These are phyloP conservation scores for Beauveria medogensis DNA, from an alignment of 2,329 filamentous ascomycete genomes.

Conservation along the genomic window DNA sequence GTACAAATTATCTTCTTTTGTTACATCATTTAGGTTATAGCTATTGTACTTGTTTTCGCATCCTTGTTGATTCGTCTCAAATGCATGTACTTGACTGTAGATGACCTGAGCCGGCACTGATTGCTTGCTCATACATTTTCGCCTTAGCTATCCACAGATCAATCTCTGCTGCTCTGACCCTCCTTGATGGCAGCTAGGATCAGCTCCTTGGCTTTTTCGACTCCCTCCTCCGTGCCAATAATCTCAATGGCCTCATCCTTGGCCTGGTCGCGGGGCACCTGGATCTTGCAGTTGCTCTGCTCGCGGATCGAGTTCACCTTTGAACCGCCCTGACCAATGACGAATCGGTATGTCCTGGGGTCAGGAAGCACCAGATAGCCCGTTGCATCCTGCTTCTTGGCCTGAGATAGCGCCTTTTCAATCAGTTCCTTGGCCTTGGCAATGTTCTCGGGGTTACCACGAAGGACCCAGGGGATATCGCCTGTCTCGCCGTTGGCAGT, in stretches of 20 bases:
- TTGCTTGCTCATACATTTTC: neutral
- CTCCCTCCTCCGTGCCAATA: slow-evolving; percentile 66
- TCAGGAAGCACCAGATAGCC: slow-evolving; percentile 89
- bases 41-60: neutral
- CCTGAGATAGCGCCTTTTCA: slow-evolving; percentile 63
- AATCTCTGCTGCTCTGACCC: slow-evolving; percentile 29
- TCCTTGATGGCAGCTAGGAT: slow-evolving; percentile 77
- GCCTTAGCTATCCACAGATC: neutral
- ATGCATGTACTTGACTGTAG: neutral
- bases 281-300: slow-evolving; percentile 88
- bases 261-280: slow-evolving; percentile 75
- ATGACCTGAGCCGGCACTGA: neutral
- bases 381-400: slow-evolving; percentile 59
- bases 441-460: slow-evolving; percentile 68
- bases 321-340: slow-evolving; percentile 81
- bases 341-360: slow-evolving; percentile 77
- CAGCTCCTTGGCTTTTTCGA: slow-evolving; percentile 80
- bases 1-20: neutral
- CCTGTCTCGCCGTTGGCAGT: slow-evolving; percentile 51
- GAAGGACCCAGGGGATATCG: slow-evolving; percentile 83
- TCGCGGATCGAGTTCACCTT: slow-evolving; percentile 91
- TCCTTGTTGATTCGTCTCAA: neutral
- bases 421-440: slow-evolving; percentile 73
- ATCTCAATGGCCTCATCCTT: slow-evolving; percentile 83
- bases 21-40: neutral